Percentiles rank a stretch among this genome's conserved stretches.
phyloP scores from a whole-genome alignment of 306 rosid genomes.

The Dicorynia guianensis region DNA sequence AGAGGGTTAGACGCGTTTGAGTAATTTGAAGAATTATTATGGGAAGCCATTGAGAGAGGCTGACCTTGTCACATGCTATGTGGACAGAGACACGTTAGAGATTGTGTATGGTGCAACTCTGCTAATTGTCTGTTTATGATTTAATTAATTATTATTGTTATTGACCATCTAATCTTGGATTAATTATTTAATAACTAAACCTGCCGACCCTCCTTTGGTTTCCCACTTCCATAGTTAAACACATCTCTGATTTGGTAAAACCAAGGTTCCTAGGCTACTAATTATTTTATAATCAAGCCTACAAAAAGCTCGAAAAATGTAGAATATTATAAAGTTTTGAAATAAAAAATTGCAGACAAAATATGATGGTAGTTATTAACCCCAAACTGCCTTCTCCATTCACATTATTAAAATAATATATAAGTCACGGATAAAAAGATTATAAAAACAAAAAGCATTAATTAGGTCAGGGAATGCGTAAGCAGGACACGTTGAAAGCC shows the following conservation, averaged over 20 bases:
- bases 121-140: slow-evolving; percentile 2
- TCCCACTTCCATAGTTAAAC: slow-evolving; percentile 21
- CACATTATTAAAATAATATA: not conserved
- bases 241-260: slow-evolving; percentile 4
- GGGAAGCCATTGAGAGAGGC: slow-evolving; percentile 23
- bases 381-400: slow-evolving; percentile 39
- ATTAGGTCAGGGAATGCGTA: slow-evolving; percentile 41
- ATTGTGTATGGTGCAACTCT: slow-evolving; percentile 8
- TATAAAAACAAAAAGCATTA: not conserved
- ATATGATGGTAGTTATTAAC: slow-evolving; percentile 20
- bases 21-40: not conserved
- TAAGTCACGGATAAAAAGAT: slow-evolving; percentile 17
- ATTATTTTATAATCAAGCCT: not conserved
- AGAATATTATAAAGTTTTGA: not conserved
- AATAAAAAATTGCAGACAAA: slow-evolving; percentile 1
- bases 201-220: slow-evolving; percentile 42
- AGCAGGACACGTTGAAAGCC: slow-evolving; percentile 48
- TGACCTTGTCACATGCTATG: slow-evolving; percentile 9
- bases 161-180: slow-evolving; percentile 19
- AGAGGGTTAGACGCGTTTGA: slow-evolving; percentile 44
- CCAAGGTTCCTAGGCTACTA: slow-evolving; percentile 19
- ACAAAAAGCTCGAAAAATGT: not conserved
- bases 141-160: slow-evolving; percentile 26
- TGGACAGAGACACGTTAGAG: slow-evolving; percentile 30
- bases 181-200: slow-evolving; percentile 19